phyloP scores from a whole-genome alignment of 2,329 filamentous ascomycete genomes.

The Fusarium duplospermum region DNA sequence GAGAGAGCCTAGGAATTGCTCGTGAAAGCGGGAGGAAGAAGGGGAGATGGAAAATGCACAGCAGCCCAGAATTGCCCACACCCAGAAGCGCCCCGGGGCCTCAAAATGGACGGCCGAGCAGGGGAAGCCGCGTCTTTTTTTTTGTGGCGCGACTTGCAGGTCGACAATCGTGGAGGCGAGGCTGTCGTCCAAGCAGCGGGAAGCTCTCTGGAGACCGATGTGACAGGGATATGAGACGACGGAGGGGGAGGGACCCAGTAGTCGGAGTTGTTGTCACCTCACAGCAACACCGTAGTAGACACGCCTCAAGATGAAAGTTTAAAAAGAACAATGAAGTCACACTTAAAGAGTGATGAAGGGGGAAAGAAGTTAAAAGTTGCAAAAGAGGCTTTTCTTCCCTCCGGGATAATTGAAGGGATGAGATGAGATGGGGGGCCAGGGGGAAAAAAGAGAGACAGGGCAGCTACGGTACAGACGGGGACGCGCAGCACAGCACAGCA shows the following conservation, averaged over 20 bases:
- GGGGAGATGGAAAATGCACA: slow-evolving; percentile 20
- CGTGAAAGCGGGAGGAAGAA: not conserved
- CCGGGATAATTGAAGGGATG: not conserved
- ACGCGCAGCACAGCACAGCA: not conserved
- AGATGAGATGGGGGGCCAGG: not conserved
- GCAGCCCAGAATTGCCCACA: not conserved
- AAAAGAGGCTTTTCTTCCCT: not conserved
- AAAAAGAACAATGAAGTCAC: not conserved
- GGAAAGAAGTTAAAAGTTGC: not conserved
- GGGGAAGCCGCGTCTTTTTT: slow-evolving; percentile 25
- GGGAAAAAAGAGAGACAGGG: slow-evolving; percentile 13
- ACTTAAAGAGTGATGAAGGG: not conserved
- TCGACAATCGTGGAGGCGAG: slow-evolving; percentile 18
- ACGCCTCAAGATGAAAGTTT: not conserved
- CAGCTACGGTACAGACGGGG: not conserved
- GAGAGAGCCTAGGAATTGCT: not conserved
- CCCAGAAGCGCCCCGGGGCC: not conserved
- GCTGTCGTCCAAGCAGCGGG: slow-evolving; percentile 15
- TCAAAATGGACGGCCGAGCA: slow-evolving; percentile 6
- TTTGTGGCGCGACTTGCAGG: slow-evolving; percentile 32
- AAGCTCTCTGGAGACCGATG: not conserved
- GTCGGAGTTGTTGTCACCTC: not conserved
- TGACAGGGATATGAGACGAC: slow-evolving; percentile 9
- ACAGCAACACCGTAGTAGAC: not conserved
- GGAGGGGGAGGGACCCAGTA: not conserved